Base-by-base conservation (phyloP, 75 land plant genomes). In the Picea glauca region DNA sequence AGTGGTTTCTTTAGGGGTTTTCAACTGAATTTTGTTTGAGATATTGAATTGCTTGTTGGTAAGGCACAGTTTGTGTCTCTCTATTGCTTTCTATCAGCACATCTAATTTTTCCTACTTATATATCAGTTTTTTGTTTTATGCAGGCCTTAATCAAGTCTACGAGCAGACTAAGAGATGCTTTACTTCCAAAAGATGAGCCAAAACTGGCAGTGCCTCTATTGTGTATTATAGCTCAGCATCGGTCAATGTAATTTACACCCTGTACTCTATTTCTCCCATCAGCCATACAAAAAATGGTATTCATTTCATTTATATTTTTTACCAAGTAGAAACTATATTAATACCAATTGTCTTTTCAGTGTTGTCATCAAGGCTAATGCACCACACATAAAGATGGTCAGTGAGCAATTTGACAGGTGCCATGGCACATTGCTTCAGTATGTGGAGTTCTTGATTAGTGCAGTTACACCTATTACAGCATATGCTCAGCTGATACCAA, bases 391-490 rank as follows among this genome's bases (percentile, higher is more conserved):
- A 58, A 98, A 98, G 81, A 91, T 98, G 96, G 96, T 98, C 32
- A 91, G 99, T 81, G 99, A 98, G 79, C 93, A 93, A 83, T 98
- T 90, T 85, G 99, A 98, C 81, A 81, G 99, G 79, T 93, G 98
- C 82, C 99, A 98, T 86, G 99, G 98, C 12, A 86, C 90, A 33
- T 87, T 98, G 72, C 93, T 95, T 77, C 99, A 98, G 78, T 98
- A 95, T 87, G 98, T 98, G 74, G 99, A 98, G 66, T 98, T 98
- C 78, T 88, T 98, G 72, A 82, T 78, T 38, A 94, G 88, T 88
- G 98, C 99, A 60, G 81, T 95, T 3, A 79, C 90, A 5, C 96
- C 99, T 50, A 15, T 84, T 17, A 31, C 87, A 50, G 80, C 90
- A 56, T 98, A 95, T 89, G 98, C 98, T 50, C 93, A 90, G 78